Evolutionary conservation across 345 rosid species (phyloP).

Genomic region (Linum lewisii): DNA sequence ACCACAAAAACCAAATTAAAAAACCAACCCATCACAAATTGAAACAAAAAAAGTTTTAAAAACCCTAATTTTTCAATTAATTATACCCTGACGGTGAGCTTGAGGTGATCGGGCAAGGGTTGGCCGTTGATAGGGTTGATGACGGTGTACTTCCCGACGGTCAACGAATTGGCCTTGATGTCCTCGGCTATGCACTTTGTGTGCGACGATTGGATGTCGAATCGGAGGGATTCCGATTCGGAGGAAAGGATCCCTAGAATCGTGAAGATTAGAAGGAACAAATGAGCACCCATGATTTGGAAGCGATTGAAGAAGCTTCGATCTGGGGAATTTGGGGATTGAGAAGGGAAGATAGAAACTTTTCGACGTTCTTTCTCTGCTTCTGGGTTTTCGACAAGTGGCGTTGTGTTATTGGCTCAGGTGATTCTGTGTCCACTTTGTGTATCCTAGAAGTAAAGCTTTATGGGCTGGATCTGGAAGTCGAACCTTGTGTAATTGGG

Average conservation of each 20-base stretch:
- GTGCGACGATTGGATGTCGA: slow-evolving; percentile 68
- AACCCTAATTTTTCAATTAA: neutral
- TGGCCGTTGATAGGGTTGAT: slow-evolving; percentile 58
- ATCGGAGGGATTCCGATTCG: slow-evolving; percentile 44
- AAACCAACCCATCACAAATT: neutral
- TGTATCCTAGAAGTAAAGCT: too few species aligned
- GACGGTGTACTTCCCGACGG: slow-evolving; percentile 77
- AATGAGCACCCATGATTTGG: neutral
- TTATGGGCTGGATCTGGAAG: too few species aligned
- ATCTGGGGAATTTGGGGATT: neutral
- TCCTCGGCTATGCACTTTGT: slow-evolving; percentile 89
- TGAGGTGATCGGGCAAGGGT: slow-evolving; percentile 66
- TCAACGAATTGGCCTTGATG: slow-evolving; percentile 71
- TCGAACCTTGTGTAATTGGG: too few species aligned
- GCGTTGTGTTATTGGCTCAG: too few species aligned
- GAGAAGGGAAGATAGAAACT: too few species aligned
- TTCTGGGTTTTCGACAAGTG: too few species aligned
- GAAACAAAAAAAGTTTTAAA: neutral
- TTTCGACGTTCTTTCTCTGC: too few species aligned
- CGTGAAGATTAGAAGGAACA: neutral
- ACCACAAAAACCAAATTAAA: neutral
- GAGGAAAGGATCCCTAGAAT: slow-evolving; percentile 19
- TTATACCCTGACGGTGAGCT: slow-evolving; percentile 57
- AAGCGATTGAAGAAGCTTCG: too few species aligned
- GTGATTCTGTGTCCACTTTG: too few species aligned